A percentile compares a stretch with the other conserved stretches of the same genome.
These are phyloP conservation scores for Neopestalotiopsis clavispora DNA, from an alignment of 2,329 filamentous ascomycete species.

Conservation along the genomic window DNA sequence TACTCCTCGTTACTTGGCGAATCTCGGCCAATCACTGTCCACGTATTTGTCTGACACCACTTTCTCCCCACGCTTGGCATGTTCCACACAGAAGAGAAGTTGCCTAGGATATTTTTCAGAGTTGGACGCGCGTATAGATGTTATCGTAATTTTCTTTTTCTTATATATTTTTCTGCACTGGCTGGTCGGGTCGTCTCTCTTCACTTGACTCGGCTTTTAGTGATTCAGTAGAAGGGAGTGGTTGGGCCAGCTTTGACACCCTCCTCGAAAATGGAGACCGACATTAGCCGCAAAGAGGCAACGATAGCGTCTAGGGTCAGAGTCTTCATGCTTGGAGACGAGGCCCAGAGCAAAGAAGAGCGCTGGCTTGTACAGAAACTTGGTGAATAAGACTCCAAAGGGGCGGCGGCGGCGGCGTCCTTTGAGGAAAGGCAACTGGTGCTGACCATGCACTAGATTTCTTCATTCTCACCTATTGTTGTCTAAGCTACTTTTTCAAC, in stretches of 20 bases:
- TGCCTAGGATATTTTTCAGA: background rate
- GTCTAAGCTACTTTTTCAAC: constrained; percentile 41
- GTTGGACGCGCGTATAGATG: background rate
- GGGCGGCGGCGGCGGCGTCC: background rate
- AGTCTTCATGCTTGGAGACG: constrained; percentile 16
- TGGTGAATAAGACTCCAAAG: constrained; percentile 23
- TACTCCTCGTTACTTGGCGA: background rate
- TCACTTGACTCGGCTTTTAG: no score
- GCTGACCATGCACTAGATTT: constrained; percentile 30
- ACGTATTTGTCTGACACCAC: background rate
- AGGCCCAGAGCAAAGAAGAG: constrained; percentile 28
- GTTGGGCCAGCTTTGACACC: background rate
- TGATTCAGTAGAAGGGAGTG: no score
- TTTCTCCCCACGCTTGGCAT: constrained; percentile 15
- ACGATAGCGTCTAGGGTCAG: background rate
- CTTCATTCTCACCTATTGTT: constrained; percentile 41
- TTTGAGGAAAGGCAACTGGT: background rate
- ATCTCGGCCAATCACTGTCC: constrained; percentile 1
- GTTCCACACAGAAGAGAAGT: background rate
- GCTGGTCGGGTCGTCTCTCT: no score
- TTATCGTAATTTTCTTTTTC: background rate
- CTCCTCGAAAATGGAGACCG: background rate
- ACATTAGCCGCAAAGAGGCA: background rate
- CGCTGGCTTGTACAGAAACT: constrained; percentile 34
- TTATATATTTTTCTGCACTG: no score